Evolutionary conservation across 1,139 yeast species (phyloP).

Genomic region (Saccharomyces hybrid): DNA sequence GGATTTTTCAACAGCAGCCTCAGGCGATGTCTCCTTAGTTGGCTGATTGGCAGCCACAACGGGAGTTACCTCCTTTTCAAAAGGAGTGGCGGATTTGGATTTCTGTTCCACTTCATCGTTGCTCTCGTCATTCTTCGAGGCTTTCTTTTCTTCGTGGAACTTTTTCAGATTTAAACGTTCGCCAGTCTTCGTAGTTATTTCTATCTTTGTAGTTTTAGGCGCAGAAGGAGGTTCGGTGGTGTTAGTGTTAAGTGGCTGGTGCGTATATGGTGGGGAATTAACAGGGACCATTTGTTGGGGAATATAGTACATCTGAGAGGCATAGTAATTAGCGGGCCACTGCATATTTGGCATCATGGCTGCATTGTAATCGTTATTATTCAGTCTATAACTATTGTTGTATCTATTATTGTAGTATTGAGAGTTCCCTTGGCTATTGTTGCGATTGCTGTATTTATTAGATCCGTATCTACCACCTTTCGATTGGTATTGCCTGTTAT

Average conservation of each 20-base stretch:
- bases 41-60: not conserved
- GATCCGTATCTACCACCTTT: not conserved
- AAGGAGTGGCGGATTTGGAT: slow-evolving; percentile 7
- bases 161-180: slow-evolving; percentile 27
- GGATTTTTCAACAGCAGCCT: not conserved
- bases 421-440: not conserved
- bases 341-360: slow-evolving; percentile 10
- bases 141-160: slow-evolving; percentile 19
- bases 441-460: not conserved
- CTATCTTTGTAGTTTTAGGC: slow-evolving; percentile 23
- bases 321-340: slow-evolving; percentile 20
- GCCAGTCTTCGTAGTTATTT: slow-evolving; percentile 31
- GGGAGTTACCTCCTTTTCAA: slow-evolving; percentile 7
- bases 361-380: slow-evolving; percentile 4
- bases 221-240: slow-evolving; percentile 6
- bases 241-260: slow-evolving; percentile 6
- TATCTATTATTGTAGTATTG: not conserved
- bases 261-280: slow-evolving; percentile 6
- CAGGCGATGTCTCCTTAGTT: not conserved
- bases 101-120: not conserved
- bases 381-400: slow-evolving; percentile 4
- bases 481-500: slow-evolving; percentile 4
- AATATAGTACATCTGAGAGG: slow-evolving; percentile 21
- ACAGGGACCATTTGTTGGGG: slow-evolving; percentile 18
- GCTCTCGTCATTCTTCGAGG: not conserved